Evolutionary conservation across 2,329 filamentous ascomycete genomes (phyloP), one percentile per base, ranked within the genome.

Genomic region (Colletotrichum paranaense): DNA sequence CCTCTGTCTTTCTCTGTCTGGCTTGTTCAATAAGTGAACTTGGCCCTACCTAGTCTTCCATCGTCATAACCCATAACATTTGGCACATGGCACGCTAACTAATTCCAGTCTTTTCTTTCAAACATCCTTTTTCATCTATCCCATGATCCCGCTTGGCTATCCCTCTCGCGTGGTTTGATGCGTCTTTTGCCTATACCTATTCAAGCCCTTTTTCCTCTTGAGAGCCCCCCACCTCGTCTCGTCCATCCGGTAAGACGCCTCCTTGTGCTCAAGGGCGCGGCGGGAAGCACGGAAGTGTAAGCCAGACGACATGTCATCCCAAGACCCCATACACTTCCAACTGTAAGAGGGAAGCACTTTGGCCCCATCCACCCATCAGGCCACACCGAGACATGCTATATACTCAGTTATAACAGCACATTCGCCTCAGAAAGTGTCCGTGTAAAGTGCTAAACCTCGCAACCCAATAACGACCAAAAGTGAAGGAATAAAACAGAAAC

Each of bases 221-320:
- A 35, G 32, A 12, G 9, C 11, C 32, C 30, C n/a, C 16, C 19
- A 19, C 11, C 8, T 26, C 22, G 8, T 53, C 26, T 62, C 26
- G 22, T 28, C 52, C 60, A 28, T 63, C 60, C 42, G 60, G 42
- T 53, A 16, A 49, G 19, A 53, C n/a, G 28, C 42, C 26, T 30
- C 24, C 28, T 46, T 19, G 28, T 63, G 60, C 52, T 49, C 32
- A 7, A 53, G n/a, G 28, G 38, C 38, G 38, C 38, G 19, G n/a
- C n/a, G 30, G 35, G 16, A 57, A 35, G 57, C 42, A 35, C 60
- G 57, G 57, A 49, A 11, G 42, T 49, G 42, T 49, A 49, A 49
- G 42, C 42, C 42, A 49, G 42, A 49, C 42, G 42, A 72, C 30
- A 68, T 68, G 69, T 58, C 69, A 72, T 72, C 69, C 65, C 65